Conservation (phyloP, 805 yeast species). For the Priceomyces carsonii region DNA sequence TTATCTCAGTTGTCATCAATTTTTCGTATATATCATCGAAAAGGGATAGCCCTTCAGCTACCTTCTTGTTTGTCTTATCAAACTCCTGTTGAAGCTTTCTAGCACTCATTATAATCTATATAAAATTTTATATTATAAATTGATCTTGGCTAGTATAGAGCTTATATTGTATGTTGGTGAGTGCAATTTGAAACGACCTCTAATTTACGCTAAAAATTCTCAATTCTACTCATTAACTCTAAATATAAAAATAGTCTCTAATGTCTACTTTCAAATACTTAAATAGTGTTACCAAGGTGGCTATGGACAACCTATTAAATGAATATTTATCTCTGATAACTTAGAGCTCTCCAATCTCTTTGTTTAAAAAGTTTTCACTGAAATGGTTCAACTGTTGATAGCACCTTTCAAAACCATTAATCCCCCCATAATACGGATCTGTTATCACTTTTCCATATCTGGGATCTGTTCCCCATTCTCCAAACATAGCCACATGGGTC, state of each 20-base stretch:
- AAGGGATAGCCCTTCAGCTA: constrained; percentile 83
- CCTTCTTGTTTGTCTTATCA: constrained; percentile 88
- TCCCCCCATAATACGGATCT: constrained; percentile 94
- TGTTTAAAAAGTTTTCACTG: constrained; percentile 64
- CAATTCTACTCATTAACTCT: too few species aligned
- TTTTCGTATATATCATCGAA: constrained; percentile 88
- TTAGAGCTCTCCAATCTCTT: constrained; percentile 35
- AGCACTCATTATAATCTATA: constrained; percentile 34
- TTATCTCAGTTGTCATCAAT: constrained; percentile 75
- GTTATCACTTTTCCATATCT: constrained; percentile 60
- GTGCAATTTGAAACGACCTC: too few species aligned
- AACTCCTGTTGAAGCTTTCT: constrained; percentile 66
- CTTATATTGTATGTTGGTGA: too few species aligned
- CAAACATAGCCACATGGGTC: constrained; percentile 65
- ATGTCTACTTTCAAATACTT: too few species aligned
- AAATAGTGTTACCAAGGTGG: too few species aligned
- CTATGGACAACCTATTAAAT: too few species aligned
- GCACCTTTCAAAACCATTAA: constrained; percentile 76
- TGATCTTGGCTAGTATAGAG: too few species aligned
- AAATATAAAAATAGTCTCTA: too few species aligned
- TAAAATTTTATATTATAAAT: constrained; percentile 3
- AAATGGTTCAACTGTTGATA: constrained; percentile 76
- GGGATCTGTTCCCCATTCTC: constrained; percentile 68
- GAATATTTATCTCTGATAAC: too few species aligned
- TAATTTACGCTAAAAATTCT: too few species aligned